Evolutionary conservation across 768 basidiomycete species (phyloP), one percentile per base, ranked within the genome.

Genomic region (Dictyophora rubrovolvata): DNA sequence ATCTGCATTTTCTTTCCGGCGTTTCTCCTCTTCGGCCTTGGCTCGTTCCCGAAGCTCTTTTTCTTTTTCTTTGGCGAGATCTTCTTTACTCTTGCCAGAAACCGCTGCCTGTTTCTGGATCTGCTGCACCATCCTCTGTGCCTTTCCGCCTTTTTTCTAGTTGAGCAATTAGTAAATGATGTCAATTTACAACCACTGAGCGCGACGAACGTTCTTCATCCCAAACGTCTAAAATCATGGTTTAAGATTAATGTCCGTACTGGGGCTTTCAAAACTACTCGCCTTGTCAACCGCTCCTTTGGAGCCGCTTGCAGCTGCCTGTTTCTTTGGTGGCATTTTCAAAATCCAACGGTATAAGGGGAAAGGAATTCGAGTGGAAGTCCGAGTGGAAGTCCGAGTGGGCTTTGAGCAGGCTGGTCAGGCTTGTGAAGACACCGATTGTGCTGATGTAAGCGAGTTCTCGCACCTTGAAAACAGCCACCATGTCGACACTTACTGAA

Each of bases 121-220:
- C 50, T 78, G 77, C 53, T 84, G 82, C 20, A 95, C 85, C 63
- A 91, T 80, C 64, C 87, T 83, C 76, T 97, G 88, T 23, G 94
- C 94, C 71, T 87, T 96, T 66, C 90, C 74, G 1, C 93, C 94
- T 75, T 92, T 93, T 90, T 93, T 94, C 88, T 90, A 51, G 46
- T 60, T 57, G 11, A 42, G 11, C 2, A 2, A 3, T 14, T 42
- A n/a, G 36, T 56, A 35, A 34, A 34, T 17, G 9, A 53, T 49
- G 46, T 53, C 60, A 57, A 11, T 7, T 22, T 35, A 21, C 28
- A 46, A 53, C 14, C 34, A 54, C 33, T 16, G 22, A 48, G 59
- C 12, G 1, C 6, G 35, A 76, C 85, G 64, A 62, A 89, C 89
- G 71, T 91, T 90, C 78, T 91, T 91, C 81, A 91, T 72, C 55